Conservation (phyloP, 305 asterid species). For the Ilex paraguariensis region DNA sequence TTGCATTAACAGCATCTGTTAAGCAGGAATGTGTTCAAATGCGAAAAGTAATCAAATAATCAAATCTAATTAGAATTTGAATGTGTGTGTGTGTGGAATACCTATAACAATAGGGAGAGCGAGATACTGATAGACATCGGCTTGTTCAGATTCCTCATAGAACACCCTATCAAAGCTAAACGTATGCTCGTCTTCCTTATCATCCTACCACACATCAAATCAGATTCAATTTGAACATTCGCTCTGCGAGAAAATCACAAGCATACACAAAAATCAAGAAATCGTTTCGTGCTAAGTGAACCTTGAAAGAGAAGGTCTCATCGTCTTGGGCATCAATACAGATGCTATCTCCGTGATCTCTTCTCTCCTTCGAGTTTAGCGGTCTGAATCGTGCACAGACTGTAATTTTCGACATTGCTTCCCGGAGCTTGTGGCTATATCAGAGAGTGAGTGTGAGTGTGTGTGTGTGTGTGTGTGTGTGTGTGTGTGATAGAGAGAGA, state of each 20-base stretch:
- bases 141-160: constrained; percentile 74
- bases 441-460: no score
- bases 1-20: constrained; percentile 61
- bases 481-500: no score
- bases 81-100: constrained; percentile 6
- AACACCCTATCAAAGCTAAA: constrained; percentile 72
- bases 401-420: constrained; percentile 53
- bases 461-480: no score
- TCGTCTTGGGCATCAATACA: constrained; percentile 50
- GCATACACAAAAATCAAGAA: neutral
- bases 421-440: neutral
- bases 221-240: constrained; percentile 7
- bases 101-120: constrained; percentile 70
- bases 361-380: constrained; percentile 57
- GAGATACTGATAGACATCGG: constrained; percentile 57
- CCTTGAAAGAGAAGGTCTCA: constrained; percentile 68
- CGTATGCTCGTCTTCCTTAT: constrained; percentile 67
- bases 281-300: constrained; percentile 5
- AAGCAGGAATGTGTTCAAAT: constrained; percentile 5
- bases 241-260: neutral
- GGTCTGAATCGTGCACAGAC: constrained; percentile 87
- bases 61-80: neutral
- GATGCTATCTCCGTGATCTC: constrained; percentile 54
- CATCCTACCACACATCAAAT: constrained; percentile 44
- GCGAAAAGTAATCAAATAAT: neutral